Base-by-base conservation (phyloP, 2,329 filamentous ascomycete species). In the Neocucurbitaria cava region DNA sequence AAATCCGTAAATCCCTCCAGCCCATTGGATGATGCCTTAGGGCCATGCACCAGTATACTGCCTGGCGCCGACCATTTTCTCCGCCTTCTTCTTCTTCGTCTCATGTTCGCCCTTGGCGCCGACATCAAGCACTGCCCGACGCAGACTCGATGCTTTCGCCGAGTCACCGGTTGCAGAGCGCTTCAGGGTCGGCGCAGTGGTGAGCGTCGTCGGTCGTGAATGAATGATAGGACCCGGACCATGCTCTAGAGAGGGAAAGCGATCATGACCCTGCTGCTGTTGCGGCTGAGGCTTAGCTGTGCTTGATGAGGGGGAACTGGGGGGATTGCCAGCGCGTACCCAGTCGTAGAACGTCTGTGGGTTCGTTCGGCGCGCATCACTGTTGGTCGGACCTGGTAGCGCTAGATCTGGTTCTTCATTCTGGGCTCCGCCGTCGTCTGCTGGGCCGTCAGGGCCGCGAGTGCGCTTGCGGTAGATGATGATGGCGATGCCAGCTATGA, bases 21-120 rank as follows among this genome's bases (percentile, higher is more conserved):
- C 31, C 3, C 28, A 3, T 8, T 38, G 15, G 5, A 38, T 18
- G 18, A 5, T 5, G 13, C 9, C 33, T 20, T 26, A 58, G 28
- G 54, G 54, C 54, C 54, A 58, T 17, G 54, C 54, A 3, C 54
- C 54, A 2, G 46, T 45, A 28, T 58, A 58, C 8, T 38, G 49
- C 33, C 46, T 44, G n/a, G 31, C 24, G 35, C 20, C 11, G 5
- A 24, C 18, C n/a, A 26, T 26, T n/a, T 30, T 7, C 17, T 35
- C 36, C n/a, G n/a, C n/a, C n/a, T 23, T 23, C 13, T 39, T 43
- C 36, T 23, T 26, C 21, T 40, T 9, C 15, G 23, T 40, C 38
- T 26, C 7, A 11, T 11, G 18, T 11, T 21, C 23, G 21, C 18
- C 28, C 31, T 39, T 33, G 10, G 24, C 31, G 4, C 28, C 47